phyloP scores from a whole-genome alignment of 345 rosid genomes.

The Acer negundo region DNA sequence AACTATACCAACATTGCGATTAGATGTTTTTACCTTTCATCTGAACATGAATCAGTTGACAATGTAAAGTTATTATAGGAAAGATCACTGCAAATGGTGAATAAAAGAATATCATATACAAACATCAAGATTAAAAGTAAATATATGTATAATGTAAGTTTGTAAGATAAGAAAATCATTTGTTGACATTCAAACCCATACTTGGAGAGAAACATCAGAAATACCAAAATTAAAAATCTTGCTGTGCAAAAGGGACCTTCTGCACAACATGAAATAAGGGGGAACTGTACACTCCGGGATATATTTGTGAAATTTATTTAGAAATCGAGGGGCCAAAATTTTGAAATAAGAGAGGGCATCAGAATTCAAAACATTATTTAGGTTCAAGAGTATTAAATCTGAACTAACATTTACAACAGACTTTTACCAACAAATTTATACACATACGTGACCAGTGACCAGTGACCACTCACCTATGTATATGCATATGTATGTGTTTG shows the following conservation, averaged over 20 bases:
- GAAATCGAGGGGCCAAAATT: neutral
- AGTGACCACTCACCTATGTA: neutral
- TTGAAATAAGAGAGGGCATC: neutral
- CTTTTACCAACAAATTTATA: neutral
- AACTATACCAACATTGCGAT: neutral
- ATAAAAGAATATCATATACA: neutral
- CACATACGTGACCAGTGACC: neutral
- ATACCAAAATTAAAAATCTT: neutral
- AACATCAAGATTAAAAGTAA: neutral
- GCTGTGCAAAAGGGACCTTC: neutral
- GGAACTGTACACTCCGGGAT: neutral
- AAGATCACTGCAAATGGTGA: constrained; percentile 52
- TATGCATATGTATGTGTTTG: neutral
- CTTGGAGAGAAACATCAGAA: neutral
- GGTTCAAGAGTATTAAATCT: neutral
- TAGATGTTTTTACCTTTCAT: neutral
- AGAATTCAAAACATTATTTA: neutral
- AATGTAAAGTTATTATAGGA: constrained; percentile 64
- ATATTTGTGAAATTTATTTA: neutral
- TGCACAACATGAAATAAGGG: neutral
- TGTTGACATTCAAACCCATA: too few relatives aligned
- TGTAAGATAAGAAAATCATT: neutral
- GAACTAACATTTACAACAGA: neutral
- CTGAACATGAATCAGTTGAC: constrained; percentile 24
- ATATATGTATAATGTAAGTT: neutral